Evolutionary conservation across 2,329 filamentous ascomycete species (phyloP), one percentile per base, ranked within the genome.

Genomic region (Didymella pinodella): DNA sequence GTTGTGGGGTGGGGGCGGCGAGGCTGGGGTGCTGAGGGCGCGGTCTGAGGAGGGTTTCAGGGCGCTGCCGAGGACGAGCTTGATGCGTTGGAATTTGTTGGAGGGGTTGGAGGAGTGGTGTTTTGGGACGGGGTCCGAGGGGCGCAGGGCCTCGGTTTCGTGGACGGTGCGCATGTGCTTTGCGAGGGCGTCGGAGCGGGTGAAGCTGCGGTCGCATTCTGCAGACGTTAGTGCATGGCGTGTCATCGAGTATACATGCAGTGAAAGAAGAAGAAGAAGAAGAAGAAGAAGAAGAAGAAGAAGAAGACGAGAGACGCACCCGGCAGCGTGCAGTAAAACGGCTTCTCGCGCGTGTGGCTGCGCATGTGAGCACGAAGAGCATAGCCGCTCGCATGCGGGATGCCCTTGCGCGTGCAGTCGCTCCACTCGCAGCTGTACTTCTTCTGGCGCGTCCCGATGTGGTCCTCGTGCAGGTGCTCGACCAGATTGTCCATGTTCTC

Each of bases 81-180:
- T 80, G 50, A 79, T 72, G 63, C 79, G 78, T 66, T 80, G 80
- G 62, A 78, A 77, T 51, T 80, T 80, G 64, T 81, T 79, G 44
- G 78, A 77, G 7, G 80, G 75, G 65, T 82, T 78, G 31, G 77
- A 75, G 49, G 79, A 76, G 72, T 81, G 73, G 57, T 88, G 87
- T 75, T 92, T 90, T 22, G 89, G 88, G 12, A 92, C 86, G 2
- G 90, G 87, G 73, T 93, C 84, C 14, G 81, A 82, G 4, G 91
- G 90, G n/a, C 92, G 88, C 22, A 97, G 84, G 16, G 92, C 91
- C 79, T 99, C 95, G 3, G 94, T 97, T 77, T 99, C 95, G 81
- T 99, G 95, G 36, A 99, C 93, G 16, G 95, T 98, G 68, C 95
- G 90, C 92, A 98, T 98, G 76, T 99, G 95, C 78, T 99, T 99